Conservation (phyloP, 495 filamentous ascomycete genomes). For the Friedmanniomyces simplex region DNA sequence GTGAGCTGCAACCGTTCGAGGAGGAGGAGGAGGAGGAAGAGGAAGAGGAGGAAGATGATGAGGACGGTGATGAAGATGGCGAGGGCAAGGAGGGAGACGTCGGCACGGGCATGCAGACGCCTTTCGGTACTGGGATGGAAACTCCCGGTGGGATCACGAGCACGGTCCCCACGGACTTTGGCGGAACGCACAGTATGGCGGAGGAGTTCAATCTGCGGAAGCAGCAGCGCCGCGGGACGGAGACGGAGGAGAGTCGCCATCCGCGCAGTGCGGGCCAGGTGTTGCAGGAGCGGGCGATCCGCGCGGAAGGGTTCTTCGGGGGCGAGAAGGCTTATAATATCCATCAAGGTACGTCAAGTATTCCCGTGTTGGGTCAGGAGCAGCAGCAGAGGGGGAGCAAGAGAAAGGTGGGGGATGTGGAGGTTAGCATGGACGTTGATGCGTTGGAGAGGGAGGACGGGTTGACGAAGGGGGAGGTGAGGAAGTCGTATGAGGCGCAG, state of each 20-base stretch:
- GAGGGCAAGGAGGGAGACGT: conserved; percentile 42
- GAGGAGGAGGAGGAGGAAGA: conserved; percentile 49
- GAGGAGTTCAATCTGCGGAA: conserved; percentile 92
- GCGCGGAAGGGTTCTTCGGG: conserved; percentile 87
- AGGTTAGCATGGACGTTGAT: conserved; percentile 81
- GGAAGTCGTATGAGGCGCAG: conserved; percentile 69
- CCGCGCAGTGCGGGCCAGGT: conserved; percentile 78
- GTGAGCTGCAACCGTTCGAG: conserved; percentile 68
- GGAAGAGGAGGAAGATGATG: conserved; percentile 69
- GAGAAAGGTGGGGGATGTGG: conserved; percentile 89
- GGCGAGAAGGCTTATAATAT: conserved; percentile 89
- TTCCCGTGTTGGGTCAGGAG: conserved; percentile 70
- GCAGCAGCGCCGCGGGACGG: conserved; percentile 67
- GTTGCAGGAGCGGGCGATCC: conserved; percentile 73
- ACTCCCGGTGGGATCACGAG: conserved; percentile 74
- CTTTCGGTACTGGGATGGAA: conserved; percentile 53
- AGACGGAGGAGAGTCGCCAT: conserved; percentile 60
- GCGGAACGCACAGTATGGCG: conserved; percentile 58
- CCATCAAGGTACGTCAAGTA: conserved; percentile 37
- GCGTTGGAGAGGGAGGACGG: conserved; percentile 58
- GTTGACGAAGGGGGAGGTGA: conserved; percentile 54
- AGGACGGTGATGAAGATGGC: conserved; percentile 27
- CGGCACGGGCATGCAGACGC: conserved; percentile 58
- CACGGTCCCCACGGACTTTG: conserved; percentile 66
- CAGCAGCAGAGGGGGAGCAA: conserved; percentile 66